These are phyloP conservation scores for Globisporangium abappressorium DNA, from an alignment of 352 stramenopile genomes.

Conservation along the genomic window DNA sequence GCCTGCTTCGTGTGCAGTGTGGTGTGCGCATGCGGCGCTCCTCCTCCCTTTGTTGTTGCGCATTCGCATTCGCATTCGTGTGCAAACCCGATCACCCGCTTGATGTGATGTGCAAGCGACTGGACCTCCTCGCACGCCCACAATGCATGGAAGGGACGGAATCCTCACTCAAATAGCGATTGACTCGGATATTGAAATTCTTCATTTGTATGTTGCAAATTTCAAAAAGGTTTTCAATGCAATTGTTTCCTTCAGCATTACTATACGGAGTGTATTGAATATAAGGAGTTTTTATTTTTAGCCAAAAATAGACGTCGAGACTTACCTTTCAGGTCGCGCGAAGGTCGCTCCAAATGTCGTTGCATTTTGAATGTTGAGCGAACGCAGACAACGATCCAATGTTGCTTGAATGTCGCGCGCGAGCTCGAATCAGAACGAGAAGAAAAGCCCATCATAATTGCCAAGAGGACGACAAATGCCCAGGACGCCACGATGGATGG, in stretches of 20 bases:
- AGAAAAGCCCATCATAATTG: not conserved
- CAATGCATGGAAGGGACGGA: too few species aligned
- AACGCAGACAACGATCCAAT: not conserved
- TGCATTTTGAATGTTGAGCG: not conserved
- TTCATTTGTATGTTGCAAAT: too few species aligned
- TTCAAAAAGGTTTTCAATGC: too few species aligned
- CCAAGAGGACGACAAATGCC: constrained; percentile 1
- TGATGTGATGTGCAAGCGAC: not conserved
- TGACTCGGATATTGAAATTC: not conserved
- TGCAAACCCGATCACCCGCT: not conserved
- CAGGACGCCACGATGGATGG: not conserved
- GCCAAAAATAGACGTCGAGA: too few species aligned
- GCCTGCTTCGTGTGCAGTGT: not conserved
- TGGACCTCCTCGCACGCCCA: not conserved
- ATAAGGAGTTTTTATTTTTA: not conserved
- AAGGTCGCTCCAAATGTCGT: not conserved
- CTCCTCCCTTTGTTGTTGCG: too few species aligned
- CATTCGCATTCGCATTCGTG: too few species aligned
- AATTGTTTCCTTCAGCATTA: too few species aligned
- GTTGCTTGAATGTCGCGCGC: constrained; percentile 3
- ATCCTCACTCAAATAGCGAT: too few species aligned
- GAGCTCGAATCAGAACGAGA: not conserved
- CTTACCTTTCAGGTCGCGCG: not conserved
- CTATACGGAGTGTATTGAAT: not conserved
- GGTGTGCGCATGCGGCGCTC: too few species aligned